These are phyloP conservation scores for Diaporthe caulivora DNA, from an alignment of 2,329 filamentous ascomycete species.

Conservation along the genomic window DNA sequence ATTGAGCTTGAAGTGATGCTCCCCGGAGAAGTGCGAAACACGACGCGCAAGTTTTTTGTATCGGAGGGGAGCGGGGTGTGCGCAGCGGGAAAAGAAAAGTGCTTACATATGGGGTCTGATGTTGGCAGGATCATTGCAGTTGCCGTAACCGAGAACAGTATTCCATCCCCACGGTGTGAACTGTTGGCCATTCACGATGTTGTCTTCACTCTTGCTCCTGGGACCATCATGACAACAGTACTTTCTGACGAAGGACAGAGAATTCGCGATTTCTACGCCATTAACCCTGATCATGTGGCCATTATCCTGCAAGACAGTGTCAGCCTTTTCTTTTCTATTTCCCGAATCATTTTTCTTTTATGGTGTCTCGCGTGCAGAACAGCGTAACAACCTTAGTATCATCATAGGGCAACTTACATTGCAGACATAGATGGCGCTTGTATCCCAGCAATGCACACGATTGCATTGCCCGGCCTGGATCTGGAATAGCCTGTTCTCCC, in stretches of 20 bases:
- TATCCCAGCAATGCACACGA: constrained; percentile 33
- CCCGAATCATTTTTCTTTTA: background rate
- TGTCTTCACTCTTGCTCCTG: background rate
- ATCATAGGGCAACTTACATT: constrained; percentile 19
- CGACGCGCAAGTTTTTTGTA: no score
- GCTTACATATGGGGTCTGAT: constrained; percentile 9
- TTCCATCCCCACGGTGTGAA: constrained; percentile 38
- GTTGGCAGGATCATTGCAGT: constrained; percentile 14
- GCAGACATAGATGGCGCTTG: constrained; percentile 35
- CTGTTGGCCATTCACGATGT: constrained; percentile 31
- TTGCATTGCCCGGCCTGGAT: constrained; percentile 18
- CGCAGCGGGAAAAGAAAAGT: background rate
- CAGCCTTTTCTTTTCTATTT: background rate
- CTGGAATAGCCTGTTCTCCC: background rate
- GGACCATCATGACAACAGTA: constrained; percentile 10
- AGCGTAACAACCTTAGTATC: no score
- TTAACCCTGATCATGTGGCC: background rate
- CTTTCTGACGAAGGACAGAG: background rate
- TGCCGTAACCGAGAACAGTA: constrained; percentile 19
- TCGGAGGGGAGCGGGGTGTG: no score
- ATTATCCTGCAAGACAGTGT: constrained; percentile 10
- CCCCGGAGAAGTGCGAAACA: no score
- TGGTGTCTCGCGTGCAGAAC: no score
- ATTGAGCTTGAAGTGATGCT: no score
- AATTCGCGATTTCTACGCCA: background rate